These are phyloP conservation scores for Russula virescens DNA, from an alignment of 768 basidiomycete genomes.

Conservation along the genomic window DNA sequence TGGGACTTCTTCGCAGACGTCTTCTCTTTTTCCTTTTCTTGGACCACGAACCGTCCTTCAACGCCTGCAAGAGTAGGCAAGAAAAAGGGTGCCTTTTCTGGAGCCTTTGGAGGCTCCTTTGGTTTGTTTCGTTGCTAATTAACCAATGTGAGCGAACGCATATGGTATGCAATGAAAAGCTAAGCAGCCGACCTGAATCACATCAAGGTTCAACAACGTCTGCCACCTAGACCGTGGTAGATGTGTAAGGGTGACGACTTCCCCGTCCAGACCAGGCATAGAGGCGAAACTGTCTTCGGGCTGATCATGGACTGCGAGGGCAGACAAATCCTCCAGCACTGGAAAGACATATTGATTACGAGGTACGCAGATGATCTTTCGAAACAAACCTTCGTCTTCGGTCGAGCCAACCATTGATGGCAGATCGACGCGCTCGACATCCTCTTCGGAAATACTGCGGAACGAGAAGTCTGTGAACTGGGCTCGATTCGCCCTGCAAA, in stretches of 20 bases:
- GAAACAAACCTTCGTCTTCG: conserved; percentile 68
- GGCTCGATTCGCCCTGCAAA: conserved; percentile 83
- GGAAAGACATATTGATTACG: not conserved
- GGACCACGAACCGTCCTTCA: conserved; percentile 71
- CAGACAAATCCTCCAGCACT: conserved; percentile 73
- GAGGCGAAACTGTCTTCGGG: conserved; percentile 69
- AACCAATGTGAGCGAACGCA: not conserved
- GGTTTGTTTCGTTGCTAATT: conserved; percentile 90
- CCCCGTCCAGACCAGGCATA: conserved; percentile 83
- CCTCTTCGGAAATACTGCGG: conserved; percentile 70
- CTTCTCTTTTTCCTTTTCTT: conserved; percentile 36
- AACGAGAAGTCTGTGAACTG: conserved; percentile 86
- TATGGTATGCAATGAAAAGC: not conserved
- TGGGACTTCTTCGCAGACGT: conserved; percentile 50
- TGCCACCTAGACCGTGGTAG: conserved; percentile 94
- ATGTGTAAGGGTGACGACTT: conserved; percentile 88
- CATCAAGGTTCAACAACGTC: conserved; percentile 91
- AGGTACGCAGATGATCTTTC: conserved; percentile 3
- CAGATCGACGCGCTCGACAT: conserved; percentile 60
- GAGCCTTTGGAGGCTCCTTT: conserved; percentile 89
- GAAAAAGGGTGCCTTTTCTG: conserved; percentile 96
- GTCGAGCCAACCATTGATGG: conserved; percentile 80
- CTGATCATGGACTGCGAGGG: conserved; percentile 54
- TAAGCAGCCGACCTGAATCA: conserved; percentile 63
- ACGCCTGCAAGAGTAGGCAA: conserved; percentile 87